phyloP scores from a whole-genome alignment of 2,329 filamentous ascomycete genomes.

The Aspergillus ibericus region DNA sequence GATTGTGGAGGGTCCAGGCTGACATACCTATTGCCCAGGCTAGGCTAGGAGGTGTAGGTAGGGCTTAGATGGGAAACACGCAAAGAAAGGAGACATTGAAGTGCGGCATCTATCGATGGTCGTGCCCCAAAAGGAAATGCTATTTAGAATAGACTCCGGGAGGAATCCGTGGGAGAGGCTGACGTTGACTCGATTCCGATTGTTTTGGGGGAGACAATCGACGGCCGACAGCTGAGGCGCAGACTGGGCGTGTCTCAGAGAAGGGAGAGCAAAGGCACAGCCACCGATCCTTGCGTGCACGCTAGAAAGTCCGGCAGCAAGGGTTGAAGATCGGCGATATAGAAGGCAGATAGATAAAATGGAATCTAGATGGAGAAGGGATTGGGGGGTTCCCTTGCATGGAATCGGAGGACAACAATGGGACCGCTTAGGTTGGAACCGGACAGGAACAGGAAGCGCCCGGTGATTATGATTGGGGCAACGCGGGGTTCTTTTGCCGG shows the following conservation, averaged over 20 bases:
- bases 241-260: background rate
- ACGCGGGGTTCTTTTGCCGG: slow-evolving; percentile 35
- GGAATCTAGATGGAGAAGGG: slow-evolving; percentile 4
- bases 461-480: slow-evolving; percentile 19
- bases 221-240: slow-evolving; percentile 12
- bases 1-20: background rate
- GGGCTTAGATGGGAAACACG: slow-evolving; percentile 4
- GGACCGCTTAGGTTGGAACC: slow-evolving; percentile 8
- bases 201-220: slow-evolving; percentile 16
- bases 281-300: background rate
- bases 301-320: background rate
- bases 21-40: slow-evolving; percentile 7
- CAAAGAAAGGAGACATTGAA: slow-evolving; percentile 10
- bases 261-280: background rate
- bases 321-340: background rate
- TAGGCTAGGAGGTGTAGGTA: slow-evolving; percentile 1
- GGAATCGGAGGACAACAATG: slow-evolving; percentile 6
- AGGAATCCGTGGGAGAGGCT: background rate
- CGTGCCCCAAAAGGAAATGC: slow-evolving; percentile 2
- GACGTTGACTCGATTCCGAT: slow-evolving; percentile 5
- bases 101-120: slow-evolving; percentile 2
- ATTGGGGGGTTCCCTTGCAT: slow-evolving; percentile 24
- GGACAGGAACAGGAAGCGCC: slow-evolving; percentile 4
- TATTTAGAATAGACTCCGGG: background rate
- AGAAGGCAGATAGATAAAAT: background rate